Conservation (phyloP, 1,284 basidiomycete genomes). For the Pisolithus thermaeus region DNA sequence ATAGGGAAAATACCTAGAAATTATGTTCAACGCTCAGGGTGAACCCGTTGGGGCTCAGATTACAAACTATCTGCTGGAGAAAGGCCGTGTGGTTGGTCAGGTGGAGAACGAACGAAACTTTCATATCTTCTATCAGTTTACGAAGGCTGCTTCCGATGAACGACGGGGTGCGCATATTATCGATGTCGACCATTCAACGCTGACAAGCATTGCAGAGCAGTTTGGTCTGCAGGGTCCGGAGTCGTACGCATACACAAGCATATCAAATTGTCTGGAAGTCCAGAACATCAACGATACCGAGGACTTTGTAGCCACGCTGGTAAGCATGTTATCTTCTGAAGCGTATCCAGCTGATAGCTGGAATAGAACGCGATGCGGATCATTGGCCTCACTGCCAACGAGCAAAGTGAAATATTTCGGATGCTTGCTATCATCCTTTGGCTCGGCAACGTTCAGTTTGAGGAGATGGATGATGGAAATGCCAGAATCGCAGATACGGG, state of each 20-base stretch:
- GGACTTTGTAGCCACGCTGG: conserved; percentile 87
- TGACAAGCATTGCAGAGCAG: conserved; percentile 54
- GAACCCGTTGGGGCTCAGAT: conserved; percentile 97
- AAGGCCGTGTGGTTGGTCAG: conserved; percentile 95
- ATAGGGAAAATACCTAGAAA: conserved; percentile 98
- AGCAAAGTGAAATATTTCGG: conserved; percentile 91
- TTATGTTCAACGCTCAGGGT: conserved; percentile 94
- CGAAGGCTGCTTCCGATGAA: conserved; percentile 86
- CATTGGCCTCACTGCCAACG: conserved; percentile 79
- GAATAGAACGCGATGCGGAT: conserved; percentile 86
- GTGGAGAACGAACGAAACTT: conserved; percentile 97
- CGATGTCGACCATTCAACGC: conserved; percentile 5
- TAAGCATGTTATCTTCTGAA: conserved; percentile 32
- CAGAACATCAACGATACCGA: conserved; percentile 85
- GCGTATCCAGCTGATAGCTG: conserved; percentile 9
- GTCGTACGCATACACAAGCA: conserved; percentile 89
- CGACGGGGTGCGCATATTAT: conserved; percentile 64
- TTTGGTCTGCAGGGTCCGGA: conserved; percentile 98
- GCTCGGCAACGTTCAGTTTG: conserved; percentile 94
- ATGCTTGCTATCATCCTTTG: conserved; percentile 92
- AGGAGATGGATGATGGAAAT: conserved; percentile 88
- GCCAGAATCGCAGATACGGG: conserved; percentile 76
- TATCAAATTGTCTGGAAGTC: conserved; percentile 90
- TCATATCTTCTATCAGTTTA: conserved; percentile 99
- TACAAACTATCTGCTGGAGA: conserved; percentile 97